Base-by-base conservation (phyloP, 2,329 filamentous ascomycete species). In the Cladobotryum mycophilum region DNA sequence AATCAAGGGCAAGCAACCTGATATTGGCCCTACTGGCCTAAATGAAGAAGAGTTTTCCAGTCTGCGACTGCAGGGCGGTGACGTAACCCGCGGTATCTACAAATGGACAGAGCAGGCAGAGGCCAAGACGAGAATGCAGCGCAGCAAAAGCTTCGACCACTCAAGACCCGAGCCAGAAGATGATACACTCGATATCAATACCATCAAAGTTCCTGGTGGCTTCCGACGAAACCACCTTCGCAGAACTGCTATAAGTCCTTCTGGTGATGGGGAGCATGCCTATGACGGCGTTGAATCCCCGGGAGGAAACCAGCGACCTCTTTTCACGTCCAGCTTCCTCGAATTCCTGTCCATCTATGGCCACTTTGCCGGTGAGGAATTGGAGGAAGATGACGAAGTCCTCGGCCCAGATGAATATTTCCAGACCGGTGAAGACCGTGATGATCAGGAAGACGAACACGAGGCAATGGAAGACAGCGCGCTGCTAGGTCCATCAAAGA, bases 271-370 rank as follows among this genome's bases (percentile, higher is more conserved):
- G 3, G 60, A 66, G 20, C 56, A 63, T 18, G 63, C 57, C 25
- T 70, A 67, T 54, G 67, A 62, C 47, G 68, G 60, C 47, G 58
- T 58, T 55, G 61, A 56, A 64, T 67, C 67, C 64, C 60, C 70
- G 12, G 54, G 53, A 13, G 56, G 55, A 1, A 56, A 61, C 14
- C 62, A 61, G 64, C 64, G 62, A 60, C 81, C 82, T 55, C 75
- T 95, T 33, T 84, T 96, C 52, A 96, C 93, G 0, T 90, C 80
- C 58, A 99, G 88, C 69, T 99, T 99, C 65, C 80, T 99, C 53
- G 95, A 99, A 67, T 99, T 99, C 61, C 68, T 99, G 46, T 91
- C 89, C 7, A 79, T 99, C 30, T 99, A 96, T 61, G 93, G 93
- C 4, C 93, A 99, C 70, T 99, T 99, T 66, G 93, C 93, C 2